Evolutionary conservation across 345 rosid species (phyloP), one percentile per base, ranked within the genome.

Genomic region (Erodium maritimum): DNA sequence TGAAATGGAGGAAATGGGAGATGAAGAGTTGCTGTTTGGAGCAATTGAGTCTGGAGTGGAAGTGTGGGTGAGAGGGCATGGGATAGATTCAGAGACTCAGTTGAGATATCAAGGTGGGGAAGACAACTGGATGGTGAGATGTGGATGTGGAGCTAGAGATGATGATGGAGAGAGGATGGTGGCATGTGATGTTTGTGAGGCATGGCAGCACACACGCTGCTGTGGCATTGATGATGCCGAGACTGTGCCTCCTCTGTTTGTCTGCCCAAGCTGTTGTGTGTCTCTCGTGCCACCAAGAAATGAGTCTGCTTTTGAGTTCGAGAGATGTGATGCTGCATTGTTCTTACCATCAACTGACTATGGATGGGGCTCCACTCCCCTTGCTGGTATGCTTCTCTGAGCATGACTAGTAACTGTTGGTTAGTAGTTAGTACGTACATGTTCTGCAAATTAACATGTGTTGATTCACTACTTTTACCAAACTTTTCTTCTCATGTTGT

Each of bases 131-230:
- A 75, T 74, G 72, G 87, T 88, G 59, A 81, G 61, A 57, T 91
- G 98, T 34, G 72, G 66, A 46, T 88, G 95, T 46, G 95, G 86
- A 19, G 88, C 93, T 17, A 63, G 60, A 58, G 96, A 91, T 52
- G 98, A 91, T 45, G 98, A 91, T 64, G 98, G 96, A 21, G 96
- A 88, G 73, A 72, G 98, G 65, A 91, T 86, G 98, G 71, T 88
- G 8, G 81, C 93, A 0, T 86, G 98, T 50, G 98, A 91, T 22
- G 65, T 83, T 0, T 88, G 96, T 21, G 95, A 84, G 62, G 80
- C 80, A 56, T 91, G 98, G 98, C 96, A 88, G 60, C 98, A 91
- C 65, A 88, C 94, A 0, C 72, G 86, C 48, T 91, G 95, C 78
- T 75, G 79, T 21, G 93, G 86, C 1, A 84, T 91, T 18, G 74